Base-by-base conservation (phyloP, 108 stramenopile genomes). In the Pseudonitzschia multiseries region DNA sequence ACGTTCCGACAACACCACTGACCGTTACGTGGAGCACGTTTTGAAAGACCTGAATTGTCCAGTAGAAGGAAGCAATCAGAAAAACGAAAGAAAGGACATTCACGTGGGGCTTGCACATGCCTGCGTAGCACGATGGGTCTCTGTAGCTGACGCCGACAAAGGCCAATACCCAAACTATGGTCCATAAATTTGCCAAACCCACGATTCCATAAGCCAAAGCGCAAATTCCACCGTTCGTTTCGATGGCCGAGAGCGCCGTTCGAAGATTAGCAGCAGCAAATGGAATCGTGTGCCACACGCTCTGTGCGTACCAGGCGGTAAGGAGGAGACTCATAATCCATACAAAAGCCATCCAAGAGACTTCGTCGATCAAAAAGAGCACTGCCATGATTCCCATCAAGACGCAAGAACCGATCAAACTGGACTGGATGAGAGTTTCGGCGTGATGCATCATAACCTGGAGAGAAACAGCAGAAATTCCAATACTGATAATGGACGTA, bases 231-330 rank as follows among this genome's bases (percentile, higher is more conserved):
- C 81, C 44, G 68, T 93, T 89, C 57, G 65, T 71, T 44, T 70
- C 60, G 17, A 92, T 67, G n/a, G 86, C 87, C 10, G 74, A 71
- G 26, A 87, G 64, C 41, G 80, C 85, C 14, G 79, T 79, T 44
- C 69, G 79, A 33, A 95, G 71, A 68, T 85, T 95, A 27, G 84
- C 62, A 2, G 91, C 84, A 15, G 93, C 91, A 76, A 86, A 92
- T 18, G 91, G 91, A 57, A 95, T 86, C 6, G 73, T 70, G n/a
- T 70, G 59, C 84, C 88, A 81, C 0, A 95, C 83, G 9, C 24
- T 36, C 21, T 31, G 50, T n/a, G 65, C 69, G 56, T 79, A 79
- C 1, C 62, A 36, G 12, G 21, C 36, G 27, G 70, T 57, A 22
- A 71, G 15, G 48, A 76, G 36, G 15, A 57, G 31, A 12, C 57